Base-by-base conservation (phyloP, 306 rosid species). In the Cucumis hystrix region DNA sequence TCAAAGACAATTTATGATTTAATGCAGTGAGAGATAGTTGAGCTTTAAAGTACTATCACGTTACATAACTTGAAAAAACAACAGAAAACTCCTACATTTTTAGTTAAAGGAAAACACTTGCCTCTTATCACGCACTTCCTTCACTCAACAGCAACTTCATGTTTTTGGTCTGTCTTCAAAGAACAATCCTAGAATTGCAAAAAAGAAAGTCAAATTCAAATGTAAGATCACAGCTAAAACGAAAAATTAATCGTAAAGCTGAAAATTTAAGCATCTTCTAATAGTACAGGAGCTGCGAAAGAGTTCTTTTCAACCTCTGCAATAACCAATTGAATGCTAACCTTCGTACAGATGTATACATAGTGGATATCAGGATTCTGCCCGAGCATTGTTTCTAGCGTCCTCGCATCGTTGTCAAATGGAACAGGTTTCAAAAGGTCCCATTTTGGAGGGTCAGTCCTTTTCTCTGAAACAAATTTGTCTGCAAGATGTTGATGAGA, bases 301-400 rank as follows among this genome's bases (percentile, higher is more conserved):
- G 23, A 20, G 74, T 21, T 20, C 13, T 16, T 40, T 40, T 39
- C 74, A 49, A 40, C 43, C 51, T 28, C 8, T 13, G 15, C 25
- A 6, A 40, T 35, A 20, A 5, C 41, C 2, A 6, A 63, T 33
- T 33, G 43, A 68, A 49, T 28, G 59, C 76, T 49, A 58, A 83
- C 96, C 98, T 93, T 91, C 3, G 84, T 87, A 82, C 96, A 93
- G 66, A 91, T 69, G 78, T 90, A 93, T 55, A 93, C 88, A 70
- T 83, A 93, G 82, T 90, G 96, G 62, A 92, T 91, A 61, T 93
- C 94, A 14, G 90, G 88, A 76, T 88, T 89, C 75, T 62, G 76
- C 79, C 96, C 98, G 4, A 93, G 86, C 68, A 79, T 82, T 64
- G 82, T 86, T 80, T 88, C 95, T 83, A 83, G 86, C 3, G 88